Base-by-base conservation (phyloP, 2,329 filamentous ascomycete species). In the Verticillium dahliae region DNA sequence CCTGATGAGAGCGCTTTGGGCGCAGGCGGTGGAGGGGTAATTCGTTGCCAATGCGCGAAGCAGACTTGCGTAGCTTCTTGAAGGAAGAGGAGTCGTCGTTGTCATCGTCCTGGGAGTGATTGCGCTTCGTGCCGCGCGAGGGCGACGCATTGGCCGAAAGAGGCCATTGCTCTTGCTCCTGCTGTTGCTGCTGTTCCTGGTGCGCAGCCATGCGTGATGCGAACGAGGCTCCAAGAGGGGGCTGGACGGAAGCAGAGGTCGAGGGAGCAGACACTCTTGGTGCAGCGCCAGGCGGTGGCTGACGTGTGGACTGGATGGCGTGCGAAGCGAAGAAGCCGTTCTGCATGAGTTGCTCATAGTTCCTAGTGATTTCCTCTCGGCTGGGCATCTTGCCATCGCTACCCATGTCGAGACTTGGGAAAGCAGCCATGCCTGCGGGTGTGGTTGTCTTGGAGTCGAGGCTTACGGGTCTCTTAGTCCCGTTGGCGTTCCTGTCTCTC, bases 301-400 rank as follows among this genome's bases (percentile, higher is more conserved):
- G 81, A 3, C 84, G 76, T 1, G 81, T 83, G 4, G 82, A 84
- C 63, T 82, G 80, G 63, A 85, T 85, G 59, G 83, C 83, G 64
- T 85, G 83, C 31, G 80, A 75, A 56, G 80, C 76, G 70, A 86
- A 86, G 78, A 86, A 86, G 62, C 84, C 84, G 6, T 78, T 78
- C 2, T 81, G 79, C 66, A 86, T 76, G 61, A 86, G 77, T 65
- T 82, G 74, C 65, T 84, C 80, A 70, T 86, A 86, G 68, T 76
- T 85, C 63, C 80, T 78, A 68, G 84, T 66, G 60, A 86, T 78
- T 62, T 86, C 82, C 59, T 86, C 84, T 3, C 74, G 70, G 5
- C 74, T 69, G 34, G 72, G 75, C 50, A 72, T 72, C 45, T 52
- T 58, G 60, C 68, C 65, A 68, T 69, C 71, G 14, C 61, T 60